Evolutionary conservation across 495 filamentous ascomycete species (phyloP), one percentile per base, ranked within the genome.

Genomic region (Hypoxylon fuscum): DNA sequence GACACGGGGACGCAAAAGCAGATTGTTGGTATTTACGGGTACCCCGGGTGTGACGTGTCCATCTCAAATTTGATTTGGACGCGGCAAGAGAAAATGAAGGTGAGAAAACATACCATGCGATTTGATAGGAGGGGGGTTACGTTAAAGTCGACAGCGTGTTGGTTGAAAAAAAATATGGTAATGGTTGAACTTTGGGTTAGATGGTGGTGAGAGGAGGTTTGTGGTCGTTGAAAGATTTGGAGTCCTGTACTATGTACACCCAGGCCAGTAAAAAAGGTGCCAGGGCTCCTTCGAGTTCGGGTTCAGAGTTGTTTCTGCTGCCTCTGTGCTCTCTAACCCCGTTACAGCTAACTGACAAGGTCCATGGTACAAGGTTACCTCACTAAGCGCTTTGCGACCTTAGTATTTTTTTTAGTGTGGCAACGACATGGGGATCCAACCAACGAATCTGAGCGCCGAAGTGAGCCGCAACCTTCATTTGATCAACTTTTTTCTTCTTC

Each of bases 41-140:
- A 60, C 56, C 14, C 62, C 56, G 56, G 56, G 51, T 14, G 62
- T 35, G 34, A 61, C 17, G 34, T 25, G 42, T 7, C 10, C n/a
- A 57, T 43, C 9, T 38, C 11, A 48, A 47, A 61, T 57, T 21
- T 56, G 46, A 60, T 66, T 66, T 50, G 62, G 44, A 32, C 51
- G 56, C 56, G 44, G 40, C 10, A 38, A 60, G 37, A 54, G 44
- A 50, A 35, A 42, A 55, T 22, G n/a, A 64, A 11, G 12, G 46
- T 44, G 12, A 17, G 5, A 44, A 41, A n/a, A 66, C 62, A 55
- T 66, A 66, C 62, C 62, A 61, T 61, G 56, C 62, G 56, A 66
- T 38, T 42, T 52, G 41, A 53, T 57, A 47, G 54, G 18, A 27
- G 40, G 42, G 40, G 42, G 35, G 17, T 23, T 31, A 53, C 47